Base-by-base conservation (phyloP, 257 asterid genomes). In the Paulownia fortunei region DNA sequence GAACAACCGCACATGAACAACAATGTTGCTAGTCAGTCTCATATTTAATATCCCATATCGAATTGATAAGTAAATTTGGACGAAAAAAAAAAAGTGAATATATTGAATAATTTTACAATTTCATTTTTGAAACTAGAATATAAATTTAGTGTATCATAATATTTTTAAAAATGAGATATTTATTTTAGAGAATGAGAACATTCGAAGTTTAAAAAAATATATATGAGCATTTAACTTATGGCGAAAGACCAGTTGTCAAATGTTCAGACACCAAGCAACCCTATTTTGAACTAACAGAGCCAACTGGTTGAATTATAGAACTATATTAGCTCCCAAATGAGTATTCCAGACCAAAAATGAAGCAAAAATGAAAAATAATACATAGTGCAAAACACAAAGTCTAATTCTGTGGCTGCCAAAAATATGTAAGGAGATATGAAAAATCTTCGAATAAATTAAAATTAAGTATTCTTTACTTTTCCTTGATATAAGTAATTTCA, bases 201-300 rank as follows among this genome's bases (percentile, higher is more conserved):
- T n/a, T n/a, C n/a, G n/a, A n/a, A n/a, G n/a, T n/a, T n/a, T n/a
- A n/a, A n/a, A n/a, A n/a, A n/a, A n/a, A 5, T 21, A 41, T 18
- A 1, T 68, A 15, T 46, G 6, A 26, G 46, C 27, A 69, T 69
- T 69, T 60, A 59, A 59, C 0, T 15, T 74, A 8, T 44, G 34
- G 71, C 71, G 27, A 60, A 47, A 52, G 65, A 15, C 44, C 21
- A 26, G 7, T 3, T 16, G 42, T 44, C 70, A 59, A 58, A 42
- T 73, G n/a, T 60, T 74, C 72, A 61, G 72, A 61, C 54, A 61
- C 49, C 34, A 74, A 74, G 79, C 79, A 74, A 74, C 79, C 56
- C 34, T 41, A 59, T 73, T 73, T 73, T 73, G 69, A 58, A 73
- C 59, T 26, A 37, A n/a, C 26, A 23, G 37, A 24, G 41, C 30